Conservation (phyloP, 148 eudicot genomes). For the Chenopodium formosanum region DNA sequence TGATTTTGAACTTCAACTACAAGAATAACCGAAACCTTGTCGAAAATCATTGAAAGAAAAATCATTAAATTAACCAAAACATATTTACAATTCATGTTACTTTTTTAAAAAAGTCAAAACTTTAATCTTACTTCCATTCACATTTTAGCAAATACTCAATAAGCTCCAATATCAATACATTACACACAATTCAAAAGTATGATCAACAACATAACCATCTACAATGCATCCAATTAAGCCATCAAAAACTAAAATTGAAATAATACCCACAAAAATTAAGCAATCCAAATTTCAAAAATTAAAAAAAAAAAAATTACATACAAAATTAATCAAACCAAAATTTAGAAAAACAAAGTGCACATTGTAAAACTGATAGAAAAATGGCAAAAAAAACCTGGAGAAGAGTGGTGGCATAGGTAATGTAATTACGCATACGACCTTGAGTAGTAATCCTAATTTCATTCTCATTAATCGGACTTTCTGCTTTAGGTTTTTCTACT, state of each 20-base stretch:
- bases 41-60: too few relatives aligned
- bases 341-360: not conserved
- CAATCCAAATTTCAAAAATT: not conserved
- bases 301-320: not conserved
- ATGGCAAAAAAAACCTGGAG: constrained; percentile 29
- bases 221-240: not conserved
- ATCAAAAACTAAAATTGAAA: not conserved
- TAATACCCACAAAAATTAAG: not conserved
- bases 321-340: too few relatives aligned
- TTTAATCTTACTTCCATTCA: not conserved
- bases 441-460: constrained; percentile 49
- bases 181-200: not conserved
- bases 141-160: not conserved
- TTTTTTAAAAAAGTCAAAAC: too few relatives aligned
- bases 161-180: too few relatives aligned
- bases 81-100: not conserved
- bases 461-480: constrained; percentile 40
- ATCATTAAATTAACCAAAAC: too few relatives aligned
- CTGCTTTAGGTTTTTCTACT: constrained; percentile 41
- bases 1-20: too few relatives aligned
- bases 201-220: not conserved
- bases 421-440: constrained; percentile 53
- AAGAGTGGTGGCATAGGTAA: constrained; percentile 48
- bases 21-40: too few relatives aligned
- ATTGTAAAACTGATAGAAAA: not conserved